Percentiles rank a stretch among this genome's conserved stretches.
phyloP scores from a whole-genome alignment of 75 land plant genomes.

The Pinus tabuliformis region DNA sequence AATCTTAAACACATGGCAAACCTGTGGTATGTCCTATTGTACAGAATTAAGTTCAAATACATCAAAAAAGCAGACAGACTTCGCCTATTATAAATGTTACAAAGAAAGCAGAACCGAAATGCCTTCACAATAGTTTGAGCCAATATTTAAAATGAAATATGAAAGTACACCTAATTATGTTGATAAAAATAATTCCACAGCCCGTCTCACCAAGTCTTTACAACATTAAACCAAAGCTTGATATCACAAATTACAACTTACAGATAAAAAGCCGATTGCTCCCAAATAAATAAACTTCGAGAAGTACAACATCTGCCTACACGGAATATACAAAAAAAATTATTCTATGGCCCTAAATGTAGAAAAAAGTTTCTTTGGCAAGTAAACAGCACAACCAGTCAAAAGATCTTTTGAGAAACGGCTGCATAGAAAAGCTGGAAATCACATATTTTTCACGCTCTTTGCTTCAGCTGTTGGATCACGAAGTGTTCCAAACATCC shows the following conservation, averaged over 20 bases:
- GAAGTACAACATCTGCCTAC: background rate
- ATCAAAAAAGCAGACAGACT: too few species aligned
- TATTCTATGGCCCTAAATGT: background rate
- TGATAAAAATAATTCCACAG: too few species aligned
- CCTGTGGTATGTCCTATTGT: too few species aligned
- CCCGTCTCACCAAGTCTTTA: too few species aligned
- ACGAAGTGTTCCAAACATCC: conserved; percentile 86
- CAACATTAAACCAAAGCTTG: background rate
- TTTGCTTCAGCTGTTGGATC: conserved; percentile 9
- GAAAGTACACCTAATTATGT: background rate
- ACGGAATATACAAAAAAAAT: background rate
- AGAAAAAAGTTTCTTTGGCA: background rate
- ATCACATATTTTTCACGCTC: background rate
- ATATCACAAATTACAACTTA: background rate
- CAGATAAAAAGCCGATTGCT: background rate
- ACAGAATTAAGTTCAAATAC: too few species aligned
- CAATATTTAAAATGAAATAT: background rate
- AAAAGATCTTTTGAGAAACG: background rate
- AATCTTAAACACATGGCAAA: too few species aligned
- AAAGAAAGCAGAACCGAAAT: background rate
- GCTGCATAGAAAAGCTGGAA: background rate
- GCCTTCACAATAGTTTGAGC: background rate
- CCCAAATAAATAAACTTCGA: background rate
- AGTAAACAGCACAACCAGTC: background rate
- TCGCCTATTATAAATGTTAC: background rate